Conservation (phyloP, 108 stramenopile genomes). For the Cyclostephanos invisitatus region DNA sequence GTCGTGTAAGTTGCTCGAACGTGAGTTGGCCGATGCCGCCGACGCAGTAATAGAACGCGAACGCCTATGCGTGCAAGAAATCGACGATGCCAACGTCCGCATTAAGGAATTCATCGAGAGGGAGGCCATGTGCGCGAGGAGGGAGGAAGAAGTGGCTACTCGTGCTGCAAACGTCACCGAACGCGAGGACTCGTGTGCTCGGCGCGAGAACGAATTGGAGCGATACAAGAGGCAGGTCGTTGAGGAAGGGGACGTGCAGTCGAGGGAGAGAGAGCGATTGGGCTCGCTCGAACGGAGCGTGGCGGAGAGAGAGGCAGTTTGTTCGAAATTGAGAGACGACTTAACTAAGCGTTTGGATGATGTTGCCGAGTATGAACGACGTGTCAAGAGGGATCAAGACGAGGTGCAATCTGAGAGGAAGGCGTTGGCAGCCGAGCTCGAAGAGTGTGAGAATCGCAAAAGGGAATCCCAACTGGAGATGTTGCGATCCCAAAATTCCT, state of each 20-base stretch:
- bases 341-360: slow-evolving; percentile 11
- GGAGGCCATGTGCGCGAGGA: slow-evolving; percentile 21
- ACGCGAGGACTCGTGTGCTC: slow-evolving; percentile 8
- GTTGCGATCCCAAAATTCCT: slow-evolving; percentile 12
- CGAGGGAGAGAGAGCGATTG: not conserved
- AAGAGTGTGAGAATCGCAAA: slow-evolving; percentile 22
- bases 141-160: slow-evolving; percentile 12
- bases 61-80: slow-evolving; percentile 31
- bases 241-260: not conserved
- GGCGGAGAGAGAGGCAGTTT: slow-evolving; percentile 12
- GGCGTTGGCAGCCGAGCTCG: slow-evolving; percentile 9
- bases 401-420: slow-evolving; percentile 13
- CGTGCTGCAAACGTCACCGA: slow-evolving; percentile 14
- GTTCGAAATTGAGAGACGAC: slow-evolving; percentile 16
- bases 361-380: slow-evolving; percentile 21
- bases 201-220: not conserved
- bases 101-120: slow-evolving; percentile 37
- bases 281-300: not conserved
- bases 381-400: slow-evolving; percentile 6
- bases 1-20: slow-evolving; percentile 12
- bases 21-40: slow-evolving; percentile 30
- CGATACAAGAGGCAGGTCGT: not conserved
- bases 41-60: slow-evolving; percentile 40
- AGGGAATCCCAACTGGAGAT: slow-evolving; percentile 29
- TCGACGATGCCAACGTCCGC: slow-evolving; percentile 34